Percentiles rank a stretch among this genome's conserved stretches.
phyloP scores from a whole-genome alignment of 1,284 basidiomycete genomes.

The Trametes hirsuta region DNA sequence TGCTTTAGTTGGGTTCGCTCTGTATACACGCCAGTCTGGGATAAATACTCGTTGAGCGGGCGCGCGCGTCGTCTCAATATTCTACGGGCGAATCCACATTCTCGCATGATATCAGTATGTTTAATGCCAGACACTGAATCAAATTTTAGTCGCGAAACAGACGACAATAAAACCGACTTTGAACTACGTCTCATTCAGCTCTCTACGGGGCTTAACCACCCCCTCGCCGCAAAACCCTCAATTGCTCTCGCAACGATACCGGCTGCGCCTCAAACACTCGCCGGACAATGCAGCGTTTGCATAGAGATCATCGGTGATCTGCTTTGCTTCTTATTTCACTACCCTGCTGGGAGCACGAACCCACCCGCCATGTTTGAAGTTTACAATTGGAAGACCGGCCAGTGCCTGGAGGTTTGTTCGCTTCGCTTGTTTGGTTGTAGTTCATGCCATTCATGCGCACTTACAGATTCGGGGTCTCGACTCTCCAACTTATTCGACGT shows the following conservation, averaged over 20 bases:
- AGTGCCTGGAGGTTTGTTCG: slow-evolving; percentile 38
- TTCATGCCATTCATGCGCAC: neutral
- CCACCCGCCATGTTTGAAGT: slow-evolving; percentile 38
- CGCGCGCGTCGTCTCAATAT: too few relatives aligned
- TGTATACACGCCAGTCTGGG: too few relatives aligned
- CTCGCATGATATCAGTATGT: too few relatives aligned
- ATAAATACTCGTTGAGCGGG: too few relatives aligned
- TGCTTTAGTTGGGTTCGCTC: too few relatives aligned
- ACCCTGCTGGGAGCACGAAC: slow-evolving; percentile 14
- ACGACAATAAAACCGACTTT: slow-evolving; percentile 16
- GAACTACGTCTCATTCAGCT: slow-evolving; percentile 43
- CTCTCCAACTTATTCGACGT: slow-evolving; percentile 37
- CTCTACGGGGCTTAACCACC: slow-evolving; percentile 46
- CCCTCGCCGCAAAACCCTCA: slow-evolving; percentile 40
- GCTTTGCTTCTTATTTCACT: slow-evolving; percentile 31
- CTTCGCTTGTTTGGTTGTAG: too few relatives aligned
- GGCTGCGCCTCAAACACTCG: slow-evolving; percentile 1
- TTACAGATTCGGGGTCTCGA: slow-evolving; percentile 11
- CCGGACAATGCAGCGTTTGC: slow-evolving; percentile 38
- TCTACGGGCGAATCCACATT: too few relatives aligned
- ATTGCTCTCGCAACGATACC: slow-evolving; percentile 30
- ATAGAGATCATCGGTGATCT: slow-evolving; percentile 51
- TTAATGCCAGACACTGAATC: neutral
- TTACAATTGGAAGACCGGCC: slow-evolving; percentile 47
- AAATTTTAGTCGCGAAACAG: slow-evolving; percentile 10